Evolutionary conservation across 345 rosid species (phyloP).

Genomic region (Iberis pinnata): DNA sequence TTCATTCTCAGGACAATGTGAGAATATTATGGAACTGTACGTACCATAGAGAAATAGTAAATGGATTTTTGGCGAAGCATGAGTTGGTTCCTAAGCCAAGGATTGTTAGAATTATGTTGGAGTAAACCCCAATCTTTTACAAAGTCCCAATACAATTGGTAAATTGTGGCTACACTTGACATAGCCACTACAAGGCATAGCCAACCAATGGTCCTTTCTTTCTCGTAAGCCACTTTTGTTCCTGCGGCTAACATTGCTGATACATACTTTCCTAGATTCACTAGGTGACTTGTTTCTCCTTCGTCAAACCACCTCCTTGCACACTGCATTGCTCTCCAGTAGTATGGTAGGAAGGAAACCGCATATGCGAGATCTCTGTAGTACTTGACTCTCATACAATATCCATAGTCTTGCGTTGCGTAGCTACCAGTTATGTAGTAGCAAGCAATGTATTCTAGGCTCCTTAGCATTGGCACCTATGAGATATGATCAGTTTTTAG

Average conservation of each 20-base stretch:
- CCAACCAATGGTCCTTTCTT: constrained; percentile 54
- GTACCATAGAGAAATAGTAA: constrained; percentile 96
- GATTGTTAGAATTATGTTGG: constrained; percentile 71
- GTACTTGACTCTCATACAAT: constrained; percentile 68
- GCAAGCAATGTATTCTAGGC: constrained; percentile 80
- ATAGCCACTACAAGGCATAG: constrained; percentile 60
- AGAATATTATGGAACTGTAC: too few relatives aligned
- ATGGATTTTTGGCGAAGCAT: constrained; percentile 77
- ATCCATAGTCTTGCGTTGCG: constrained; percentile 77
- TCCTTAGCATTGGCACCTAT: constrained; percentile 77
- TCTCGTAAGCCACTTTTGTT: constrained; percentile 83
- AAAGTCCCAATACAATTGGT: constrained; percentile 97
- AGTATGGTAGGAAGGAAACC: constrained; percentile 92
- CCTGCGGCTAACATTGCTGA: constrained; percentile 98
- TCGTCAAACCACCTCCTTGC: constrained; percentile 95
- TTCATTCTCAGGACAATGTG: too few relatives aligned
- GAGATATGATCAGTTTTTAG: constrained; percentile 1
- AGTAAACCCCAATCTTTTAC: constrained; percentile 99
- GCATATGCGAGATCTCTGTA: constrained; percentile 89
- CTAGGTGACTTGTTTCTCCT: constrained; percentile 61
- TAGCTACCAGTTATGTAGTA: constrained; percentile 92
- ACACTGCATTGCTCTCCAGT: constrained; percentile 99
- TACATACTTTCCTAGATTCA: constrained; percentile 87
- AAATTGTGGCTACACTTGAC: constrained; percentile 80
- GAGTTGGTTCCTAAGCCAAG: constrained; percentile 96